Percentiles rank a stretch among this genome's conserved stretches.
Conservation (phyloP, 78 protist species). For the Dictyostelium firmibasis region DNA sequence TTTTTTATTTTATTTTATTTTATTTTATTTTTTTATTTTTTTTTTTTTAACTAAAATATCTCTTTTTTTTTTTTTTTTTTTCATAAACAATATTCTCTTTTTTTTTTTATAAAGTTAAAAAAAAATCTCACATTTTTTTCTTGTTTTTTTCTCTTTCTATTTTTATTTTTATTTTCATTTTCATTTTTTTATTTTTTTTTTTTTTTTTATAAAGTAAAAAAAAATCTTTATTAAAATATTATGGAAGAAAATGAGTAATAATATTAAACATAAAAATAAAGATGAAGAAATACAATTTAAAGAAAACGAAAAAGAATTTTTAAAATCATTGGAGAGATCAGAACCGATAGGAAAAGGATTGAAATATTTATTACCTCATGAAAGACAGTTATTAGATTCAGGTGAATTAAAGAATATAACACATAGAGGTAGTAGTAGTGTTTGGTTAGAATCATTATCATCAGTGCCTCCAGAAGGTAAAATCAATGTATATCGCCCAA, state of each 20-base stretch:
- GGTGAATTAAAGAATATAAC: slow-evolving; percentile 69
- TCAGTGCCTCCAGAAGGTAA: background rate
- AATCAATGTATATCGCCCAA: slow-evolving; percentile 81
- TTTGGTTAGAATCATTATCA: slow-evolving; percentile 64
- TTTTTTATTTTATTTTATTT: too few species aligned
- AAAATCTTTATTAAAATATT: too few species aligned
- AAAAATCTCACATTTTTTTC: background rate
- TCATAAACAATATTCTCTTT: too few species aligned
- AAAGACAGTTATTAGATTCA: slow-evolving; percentile 12
- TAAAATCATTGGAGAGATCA: slow-evolving; percentile 42
- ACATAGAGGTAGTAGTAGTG: slow-evolving; percentile 63
- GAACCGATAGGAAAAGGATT: slow-evolving; percentile 43
- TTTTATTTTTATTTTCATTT: too few species aligned
- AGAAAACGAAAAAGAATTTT: slow-evolving; percentile 24
- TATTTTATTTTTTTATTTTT: too few species aligned
- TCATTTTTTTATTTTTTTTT: too few species aligned
- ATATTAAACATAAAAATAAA: background rate
- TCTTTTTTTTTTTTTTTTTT: too few species aligned
- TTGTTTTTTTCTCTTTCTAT: too few species aligned
- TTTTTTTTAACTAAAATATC: too few species aligned
- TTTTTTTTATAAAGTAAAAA: too few species aligned
- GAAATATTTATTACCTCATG: slow-evolving; percentile 27
- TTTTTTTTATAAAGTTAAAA: too few species aligned
- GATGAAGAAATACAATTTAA: slow-evolving; percentile 7
- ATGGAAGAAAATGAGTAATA: background rate